Evolutionary conservation across 805 yeast genomes (phyloP).

Genomic region (Ogataea pilisensis): DNA sequence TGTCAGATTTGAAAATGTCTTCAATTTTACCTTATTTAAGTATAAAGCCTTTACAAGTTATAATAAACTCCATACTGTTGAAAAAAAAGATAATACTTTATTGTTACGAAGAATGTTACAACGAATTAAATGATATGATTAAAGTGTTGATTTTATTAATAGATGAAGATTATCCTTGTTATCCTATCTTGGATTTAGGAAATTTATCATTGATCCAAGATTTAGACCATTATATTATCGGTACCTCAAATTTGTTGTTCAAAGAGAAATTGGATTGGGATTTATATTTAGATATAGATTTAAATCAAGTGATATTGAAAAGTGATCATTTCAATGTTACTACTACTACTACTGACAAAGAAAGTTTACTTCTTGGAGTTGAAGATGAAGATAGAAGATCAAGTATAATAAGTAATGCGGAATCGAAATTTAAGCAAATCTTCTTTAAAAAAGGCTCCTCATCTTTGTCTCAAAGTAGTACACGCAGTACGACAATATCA

Average conservation of each 20-base stretch:
- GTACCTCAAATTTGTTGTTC: conserved; percentile 65
- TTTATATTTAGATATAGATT: conserved; percentile 55
- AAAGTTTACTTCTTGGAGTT: conserved; percentile 4
- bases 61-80: conserved; percentile 45
- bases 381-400: conserved; percentile 9
- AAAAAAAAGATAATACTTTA: conserved; percentile 39
- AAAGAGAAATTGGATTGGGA: conserved; percentile 56
- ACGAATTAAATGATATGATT: conserved; percentile 43
- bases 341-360: conserved; percentile 11
- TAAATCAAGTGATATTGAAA: conserved; percentile 36
- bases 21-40: conserved; percentile 19
- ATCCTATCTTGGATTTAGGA: conserved; percentile 59
- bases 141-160: conserved; percentile 38
- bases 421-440: conserved; percentile 15
- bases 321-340: conserved; percentile 10
- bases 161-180: conserved; percentile 21
- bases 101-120: conserved; percentile 41
- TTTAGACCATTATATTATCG: conserved; percentile 47
- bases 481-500: not conserved
- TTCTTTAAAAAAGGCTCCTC: conserved; percentile 18
- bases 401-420: conserved; percentile 14
- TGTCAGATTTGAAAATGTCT: conserved; percentile 1
- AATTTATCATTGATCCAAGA: conserved; percentile 45
- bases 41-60: conserved; percentile 33
- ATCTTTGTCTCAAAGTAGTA: not conserved